Evolutionary conservation across 495 filamentous ascomycete genomes (phyloP).

Genomic region (Tirmania nivea): DNA sequence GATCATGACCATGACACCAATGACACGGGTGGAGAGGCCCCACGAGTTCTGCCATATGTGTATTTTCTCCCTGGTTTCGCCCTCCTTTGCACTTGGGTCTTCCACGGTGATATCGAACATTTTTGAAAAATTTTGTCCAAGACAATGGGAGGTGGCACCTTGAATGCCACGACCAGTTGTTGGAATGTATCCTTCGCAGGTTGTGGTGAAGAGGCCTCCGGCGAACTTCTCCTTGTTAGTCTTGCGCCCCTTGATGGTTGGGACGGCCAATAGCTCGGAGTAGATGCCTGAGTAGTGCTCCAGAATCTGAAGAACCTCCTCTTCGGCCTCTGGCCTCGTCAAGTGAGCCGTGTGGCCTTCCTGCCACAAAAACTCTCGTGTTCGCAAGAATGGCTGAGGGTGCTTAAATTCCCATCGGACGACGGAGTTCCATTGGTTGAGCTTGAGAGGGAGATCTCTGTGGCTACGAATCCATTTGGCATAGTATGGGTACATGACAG

Average conservation of each 20-base stretch:
- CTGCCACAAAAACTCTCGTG: constrained; percentile 93
- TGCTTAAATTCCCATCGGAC: constrained; percentile 98
- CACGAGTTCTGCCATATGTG: constrained; percentile 96
- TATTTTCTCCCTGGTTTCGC: constrained; percentile 44
- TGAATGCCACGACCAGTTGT: constrained; percentile 90
- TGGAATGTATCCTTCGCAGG: constrained; percentile 86
- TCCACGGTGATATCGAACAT: constrained; percentile 98
- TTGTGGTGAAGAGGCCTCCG: constrained; percentile 85
- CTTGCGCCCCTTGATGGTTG: constrained; percentile 76
- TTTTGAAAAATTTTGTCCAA: constrained; percentile 92
- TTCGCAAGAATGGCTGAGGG: constrained; percentile 80
- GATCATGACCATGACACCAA: constrained; percentile 96
- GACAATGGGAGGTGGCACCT: constrained; percentile 77
- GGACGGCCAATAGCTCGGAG: constrained; percentile 78
- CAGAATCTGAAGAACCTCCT: constrained; percentile 82
- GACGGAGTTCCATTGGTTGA: constrained; percentile 97
- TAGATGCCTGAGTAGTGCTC: constrained; percentile 80
- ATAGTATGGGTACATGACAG: constrained; percentile 90
- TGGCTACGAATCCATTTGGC: constrained; percentile 89
- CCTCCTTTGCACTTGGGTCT: constrained; percentile 57
- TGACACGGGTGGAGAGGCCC: constrained; percentile 85
- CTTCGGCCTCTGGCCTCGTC: constrained; percentile 47
- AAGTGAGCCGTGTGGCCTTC: constrained; percentile 94
- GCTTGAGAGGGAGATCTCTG: constrained; percentile 70
- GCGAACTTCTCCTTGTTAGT: constrained; percentile 93